phyloP scores from a whole-genome alignment of 257 asterid species.

The Echites panduratus region DNA sequence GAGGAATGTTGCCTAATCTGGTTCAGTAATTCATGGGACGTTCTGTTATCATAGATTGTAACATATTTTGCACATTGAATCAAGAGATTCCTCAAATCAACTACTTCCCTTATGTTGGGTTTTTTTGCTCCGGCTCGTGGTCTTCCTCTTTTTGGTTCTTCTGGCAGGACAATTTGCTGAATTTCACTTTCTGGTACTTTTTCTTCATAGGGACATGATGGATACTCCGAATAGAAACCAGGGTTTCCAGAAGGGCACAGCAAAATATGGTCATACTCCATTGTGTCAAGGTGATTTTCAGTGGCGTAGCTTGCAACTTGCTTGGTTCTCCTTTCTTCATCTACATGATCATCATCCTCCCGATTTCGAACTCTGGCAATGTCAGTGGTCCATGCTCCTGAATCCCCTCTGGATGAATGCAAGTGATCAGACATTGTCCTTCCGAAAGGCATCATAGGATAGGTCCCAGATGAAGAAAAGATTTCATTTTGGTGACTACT shows the following conservation, averaged over 20 bases:
- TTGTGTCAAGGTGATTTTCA: slow-evolving; percentile 8
- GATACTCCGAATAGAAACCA: slow-evolving; percentile 10
- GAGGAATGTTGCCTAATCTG: slow-evolving; percentile 33
- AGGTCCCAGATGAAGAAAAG: background rate
- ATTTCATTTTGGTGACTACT: background rate
- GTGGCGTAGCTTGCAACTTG: slow-evolving; percentile 13
- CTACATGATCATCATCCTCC: background rate
- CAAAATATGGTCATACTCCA: slow-evolving; percentile 22
- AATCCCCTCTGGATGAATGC: background rate
- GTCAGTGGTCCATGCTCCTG: background rate
- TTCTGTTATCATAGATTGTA: slow-evolving; percentile 13
- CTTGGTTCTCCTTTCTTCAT: slow-evolving; percentile 13
- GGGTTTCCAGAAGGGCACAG: slow-evolving; percentile 22
- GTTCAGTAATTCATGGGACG: slow-evolving; percentile 15
- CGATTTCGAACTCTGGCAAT: background rate
- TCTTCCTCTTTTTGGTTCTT: slow-evolving; percentile 30
- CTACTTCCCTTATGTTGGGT: slow-evolving; percentile 17
- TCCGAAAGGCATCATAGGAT: background rate
- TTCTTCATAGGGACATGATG: background rate
- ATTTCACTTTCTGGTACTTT: background rate
- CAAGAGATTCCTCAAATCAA: slow-evolving; percentile 25
- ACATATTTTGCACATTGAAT: slow-evolving; percentile 32
- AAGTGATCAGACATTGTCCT: too few species aligned
- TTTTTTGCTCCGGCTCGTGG: slow-evolving; percentile 19
- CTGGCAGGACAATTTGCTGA: background rate